Percentiles rank a stretch among this genome's conserved stretches.
Evolutionary conservation across 306 rosid species (phyloP).

Genomic region (Pterocarpus macrocarpus): DNA sequence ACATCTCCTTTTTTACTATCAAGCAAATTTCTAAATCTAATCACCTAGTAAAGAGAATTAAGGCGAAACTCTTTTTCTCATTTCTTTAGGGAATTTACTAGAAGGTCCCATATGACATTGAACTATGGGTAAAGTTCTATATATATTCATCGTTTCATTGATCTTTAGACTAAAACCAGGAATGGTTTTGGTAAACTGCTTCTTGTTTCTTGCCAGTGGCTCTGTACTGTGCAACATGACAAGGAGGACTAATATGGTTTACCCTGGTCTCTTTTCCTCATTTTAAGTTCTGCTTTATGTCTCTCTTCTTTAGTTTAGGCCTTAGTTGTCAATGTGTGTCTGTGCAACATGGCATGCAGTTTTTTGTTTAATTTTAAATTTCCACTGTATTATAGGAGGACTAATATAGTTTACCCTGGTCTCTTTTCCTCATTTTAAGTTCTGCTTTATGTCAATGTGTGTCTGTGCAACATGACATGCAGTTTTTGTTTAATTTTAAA

Average conservation of each 20-base stretch:
- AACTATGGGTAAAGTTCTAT: neutral
- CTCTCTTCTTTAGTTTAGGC: conserved; percentile 19
- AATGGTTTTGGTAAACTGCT: conserved; percentile 20
- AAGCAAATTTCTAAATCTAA: neutral
- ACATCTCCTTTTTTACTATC: no score
- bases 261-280: neutral
- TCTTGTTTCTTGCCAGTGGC: conserved; percentile 7
- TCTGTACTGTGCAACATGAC: conserved; percentile 12
- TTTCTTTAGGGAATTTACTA: neutral
- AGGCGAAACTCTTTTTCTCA: neutral
- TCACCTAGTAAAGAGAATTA: neutral
- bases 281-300: neutral
- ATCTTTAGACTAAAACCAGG: conserved; percentile 6
- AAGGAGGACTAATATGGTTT: conserved; percentile 6
- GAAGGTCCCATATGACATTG: neutral
- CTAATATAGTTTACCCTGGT: neutral
- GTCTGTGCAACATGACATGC: conserved; percentile 3
- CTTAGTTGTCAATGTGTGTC: neutral
- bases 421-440: conserved; percentile 4
- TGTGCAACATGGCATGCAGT: conserved; percentile 8
- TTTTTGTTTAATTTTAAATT: neutral
- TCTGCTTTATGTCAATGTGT: neutral
- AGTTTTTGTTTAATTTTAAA: neutral
- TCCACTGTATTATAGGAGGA: conserved; percentile 1
- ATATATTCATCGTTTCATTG: neutral